A percentile compares a stretch with the other conserved stretches of the same genome.
These are phyloP conservation scores for Coniella vitis DNA, from an alignment of 2,329 filamentous ascomycete species.

Conservation along the genomic window DNA sequence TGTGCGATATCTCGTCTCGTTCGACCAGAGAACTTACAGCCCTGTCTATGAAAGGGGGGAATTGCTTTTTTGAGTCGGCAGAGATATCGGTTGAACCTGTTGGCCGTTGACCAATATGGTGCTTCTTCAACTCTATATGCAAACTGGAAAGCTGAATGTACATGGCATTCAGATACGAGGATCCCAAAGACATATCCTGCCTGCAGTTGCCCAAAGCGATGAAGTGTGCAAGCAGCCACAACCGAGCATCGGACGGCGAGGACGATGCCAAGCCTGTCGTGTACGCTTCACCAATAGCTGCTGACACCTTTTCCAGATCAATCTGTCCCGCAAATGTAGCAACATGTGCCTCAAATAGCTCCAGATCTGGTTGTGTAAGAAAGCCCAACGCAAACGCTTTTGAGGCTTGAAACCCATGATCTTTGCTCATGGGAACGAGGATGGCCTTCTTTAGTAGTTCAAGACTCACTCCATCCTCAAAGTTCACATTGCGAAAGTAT, in stretches of 20 bases:
- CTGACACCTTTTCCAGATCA: constrained; percentile 33
- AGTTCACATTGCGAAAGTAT: constrained; percentile 10
- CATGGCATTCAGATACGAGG: constrained; percentile 42
- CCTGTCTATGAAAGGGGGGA: constrained; percentile 53
- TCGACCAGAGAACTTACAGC: constrained; percentile 68
- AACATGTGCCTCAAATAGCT: constrained; percentile 35
- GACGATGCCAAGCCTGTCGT: constrained; percentile 20
- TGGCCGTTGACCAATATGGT: constrained; percentile 34
- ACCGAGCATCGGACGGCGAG: constrained; percentile 34
- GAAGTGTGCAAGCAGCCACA: constrained; percentile 64
- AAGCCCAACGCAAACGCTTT: constrained; percentile 32
- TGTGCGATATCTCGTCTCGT: constrained; percentile 62
- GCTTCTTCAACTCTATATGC: constrained; percentile 43
- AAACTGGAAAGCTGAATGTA: constrained; percentile 48
- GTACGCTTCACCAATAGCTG: constrained; percentile 33
- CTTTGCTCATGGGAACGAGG: constrained; percentile 16
- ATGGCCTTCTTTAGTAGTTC: constrained; percentile 15
- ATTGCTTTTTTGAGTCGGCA: constrained; percentile 22
- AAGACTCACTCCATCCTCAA: constrained; percentile 2
- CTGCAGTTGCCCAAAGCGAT: constrained; percentile 46
- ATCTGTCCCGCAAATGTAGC: constrained; percentile 30
- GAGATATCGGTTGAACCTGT: constrained; percentile 22
- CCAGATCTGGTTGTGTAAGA: constrained; percentile 30
- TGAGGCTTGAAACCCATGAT: constrained; percentile 24
- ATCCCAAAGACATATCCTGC: constrained; percentile 27